Evolutionary conservation across 352 stramenopile species (phyloP).

Genomic region (Peronospora belbahrii): DNA sequence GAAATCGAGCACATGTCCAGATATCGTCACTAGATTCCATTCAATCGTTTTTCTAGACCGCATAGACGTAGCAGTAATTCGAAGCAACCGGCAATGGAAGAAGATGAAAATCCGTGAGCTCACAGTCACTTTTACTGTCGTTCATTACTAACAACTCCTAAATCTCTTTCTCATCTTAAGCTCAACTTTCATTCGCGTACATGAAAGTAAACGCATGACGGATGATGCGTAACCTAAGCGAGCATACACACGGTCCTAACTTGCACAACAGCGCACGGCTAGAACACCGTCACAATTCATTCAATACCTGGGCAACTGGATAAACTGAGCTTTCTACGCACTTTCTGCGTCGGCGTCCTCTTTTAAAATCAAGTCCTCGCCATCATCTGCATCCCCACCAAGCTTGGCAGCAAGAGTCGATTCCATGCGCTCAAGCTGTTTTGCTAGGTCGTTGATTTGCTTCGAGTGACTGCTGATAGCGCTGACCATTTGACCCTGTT

Average conservation of each 20-base stretch:
- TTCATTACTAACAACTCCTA: conserved; percentile 16
- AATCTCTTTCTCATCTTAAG: conserved; percentile 8
- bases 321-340: conserved; percentile 19
- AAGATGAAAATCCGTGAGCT: not conserved
- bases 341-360: conserved; percentile 23
- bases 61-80: conserved; percentile 60
- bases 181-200: conserved; percentile 16
- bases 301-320: conserved; percentile 25
- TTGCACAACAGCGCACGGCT: conserved; percentile 22
- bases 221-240: conserved; percentile 6
- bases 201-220: conserved; percentile 18
- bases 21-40: no score
- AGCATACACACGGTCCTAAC: conserved; percentile 9
- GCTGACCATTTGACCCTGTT: conserved; percentile 79
- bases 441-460: conserved; percentile 75
- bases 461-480: conserved; percentile 72
- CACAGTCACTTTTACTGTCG: no score
- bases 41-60: no score
- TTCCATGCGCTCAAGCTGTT: conserved; percentile 83
- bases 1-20: no score
- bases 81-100: conserved; percentile 73
- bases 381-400: conserved; percentile 17
- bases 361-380: conserved; percentile 14
- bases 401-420: conserved; percentile 63
- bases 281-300: conserved; percentile 16